These are phyloP conservation scores for Inonotus obliquus DNA, from an alignment of 1,284 basidiomycete genomes.

Conservation along the genomic window DNA sequence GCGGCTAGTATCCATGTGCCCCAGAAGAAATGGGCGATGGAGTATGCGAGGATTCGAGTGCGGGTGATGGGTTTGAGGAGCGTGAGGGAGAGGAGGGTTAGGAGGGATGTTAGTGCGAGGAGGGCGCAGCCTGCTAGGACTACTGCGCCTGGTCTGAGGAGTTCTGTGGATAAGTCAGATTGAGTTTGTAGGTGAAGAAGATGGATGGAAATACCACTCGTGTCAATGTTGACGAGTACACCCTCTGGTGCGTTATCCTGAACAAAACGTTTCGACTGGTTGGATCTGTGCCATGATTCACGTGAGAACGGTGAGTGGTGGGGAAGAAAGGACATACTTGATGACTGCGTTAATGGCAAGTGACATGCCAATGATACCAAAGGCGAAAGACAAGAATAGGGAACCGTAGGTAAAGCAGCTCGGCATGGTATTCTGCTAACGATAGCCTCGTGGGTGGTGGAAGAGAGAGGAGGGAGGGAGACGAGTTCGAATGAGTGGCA, in stretches of 20 bases:
- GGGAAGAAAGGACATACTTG: background rate
- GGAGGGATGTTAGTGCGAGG: conserved; percentile 36
- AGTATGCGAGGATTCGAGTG: conserved; percentile 31
- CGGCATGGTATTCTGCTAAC: too few relatives aligned
- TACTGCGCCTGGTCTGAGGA: conserved; percentile 41
- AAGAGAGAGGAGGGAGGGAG: too few relatives aligned
- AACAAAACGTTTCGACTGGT: conserved; percentile 28
- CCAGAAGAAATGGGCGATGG: conserved; percentile 39
- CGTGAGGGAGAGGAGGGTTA: conserved; percentile 29
- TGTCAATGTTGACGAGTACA: conserved; percentile 30
- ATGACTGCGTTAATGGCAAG: background rate
- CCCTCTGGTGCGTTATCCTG: conserved; percentile 25
- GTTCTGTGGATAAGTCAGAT: conserved; percentile 30
- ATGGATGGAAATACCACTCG: conserved; percentile 23
- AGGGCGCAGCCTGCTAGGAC: conserved; percentile 40
- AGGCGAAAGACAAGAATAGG: background rate
- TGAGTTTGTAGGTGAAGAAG: background rate
- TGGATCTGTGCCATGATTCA: conserved; percentile 26
- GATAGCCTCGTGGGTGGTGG: too few relatives aligned
- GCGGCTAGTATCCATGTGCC: conserved; percentile 48
- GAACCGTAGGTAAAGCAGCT: too few relatives aligned
- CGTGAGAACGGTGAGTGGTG: background rate
- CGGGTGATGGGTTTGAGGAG: conserved; percentile 24
- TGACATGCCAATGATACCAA: background rate
- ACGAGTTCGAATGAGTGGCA: too few relatives aligned